These are phyloP conservation scores for Nevesoporus exiguus DNA, from an alignment of 768 basidiomycete genomes.

Conservation along the genomic window DNA sequence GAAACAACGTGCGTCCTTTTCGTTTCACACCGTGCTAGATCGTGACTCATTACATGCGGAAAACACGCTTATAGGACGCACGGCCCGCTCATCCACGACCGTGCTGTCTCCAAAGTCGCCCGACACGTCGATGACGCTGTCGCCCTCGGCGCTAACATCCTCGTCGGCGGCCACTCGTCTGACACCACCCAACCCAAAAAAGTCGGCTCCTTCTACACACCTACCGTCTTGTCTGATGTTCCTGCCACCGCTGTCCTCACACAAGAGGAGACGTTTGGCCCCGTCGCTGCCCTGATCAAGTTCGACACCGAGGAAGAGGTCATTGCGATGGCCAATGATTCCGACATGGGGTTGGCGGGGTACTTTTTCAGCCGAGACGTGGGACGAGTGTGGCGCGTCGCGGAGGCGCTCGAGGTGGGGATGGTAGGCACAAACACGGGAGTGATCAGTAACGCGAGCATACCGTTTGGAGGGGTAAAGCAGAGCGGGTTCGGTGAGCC, in stretches of 20 bases:
- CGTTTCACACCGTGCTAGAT: background rate
- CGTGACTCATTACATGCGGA: background rate
- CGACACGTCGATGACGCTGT: conserved; percentile 88
- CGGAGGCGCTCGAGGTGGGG: conserved; percentile 91
- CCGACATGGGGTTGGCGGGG: conserved; percentile 84
- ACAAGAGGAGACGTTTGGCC: conserved; percentile 94
- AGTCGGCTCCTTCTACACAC: conserved; percentile 68
- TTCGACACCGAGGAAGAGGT: conserved; percentile 97
- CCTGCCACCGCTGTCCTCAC: conserved; percentile 60
- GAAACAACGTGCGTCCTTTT: conserved; percentile 54
- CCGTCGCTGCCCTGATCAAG: conserved; percentile 78
- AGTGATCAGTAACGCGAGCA: conserved; percentile 67
- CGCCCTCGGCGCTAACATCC: conserved; percentile 76
- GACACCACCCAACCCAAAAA: conserved; percentile 31
- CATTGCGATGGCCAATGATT: conserved; percentile 76
- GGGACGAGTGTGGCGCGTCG: conserved; percentile 89
- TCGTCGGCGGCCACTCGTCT: conserved; percentile 80
- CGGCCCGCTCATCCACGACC: conserved; percentile 88
- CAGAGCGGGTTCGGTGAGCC: conserved; percentile 71
- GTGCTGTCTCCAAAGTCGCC: conserved; percentile 82
- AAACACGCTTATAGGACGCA: conserved; percentile 59
- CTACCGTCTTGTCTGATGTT: conserved; percentile 89
- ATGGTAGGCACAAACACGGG: conserved; percentile 89
- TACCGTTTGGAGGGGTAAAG: conserved; percentile 90
- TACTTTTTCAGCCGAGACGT: conserved; percentile 91